A percentile compares a stretch with the other conserved stretches of the same genome.
phyloP scores from a whole-genome alignment of 2,329 filamentous ascomycete species.

The Cercospora zeae-maydis region DNA sequence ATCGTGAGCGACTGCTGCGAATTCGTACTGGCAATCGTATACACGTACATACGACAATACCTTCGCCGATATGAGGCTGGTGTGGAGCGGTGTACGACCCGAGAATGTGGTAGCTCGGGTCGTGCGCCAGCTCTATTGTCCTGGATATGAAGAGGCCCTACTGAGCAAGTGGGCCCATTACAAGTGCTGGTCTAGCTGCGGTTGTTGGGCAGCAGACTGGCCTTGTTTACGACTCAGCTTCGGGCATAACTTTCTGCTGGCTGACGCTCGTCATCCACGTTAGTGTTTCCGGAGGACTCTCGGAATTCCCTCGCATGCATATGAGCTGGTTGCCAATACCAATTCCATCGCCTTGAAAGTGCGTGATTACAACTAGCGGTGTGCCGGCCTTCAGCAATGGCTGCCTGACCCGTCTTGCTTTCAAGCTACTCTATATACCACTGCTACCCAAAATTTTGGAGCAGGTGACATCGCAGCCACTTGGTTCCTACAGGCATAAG shows the following conservation, averaged over 20 bases:
- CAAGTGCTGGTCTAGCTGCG: not conserved
- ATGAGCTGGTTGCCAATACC: not conserved
- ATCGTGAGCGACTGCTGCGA: too few species aligned
- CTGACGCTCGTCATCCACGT: not conserved
- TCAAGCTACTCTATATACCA: not conserved
- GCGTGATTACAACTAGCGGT: not conserved
- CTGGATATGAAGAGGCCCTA: not conserved
- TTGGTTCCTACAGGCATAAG: not conserved
- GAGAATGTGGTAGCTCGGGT: not conserved
- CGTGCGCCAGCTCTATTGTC: not conserved
- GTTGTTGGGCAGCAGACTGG: not conserved
- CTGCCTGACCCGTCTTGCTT: not conserved
- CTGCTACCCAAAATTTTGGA: not conserved
- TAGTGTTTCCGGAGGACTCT: not conserved
- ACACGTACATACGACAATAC: too few species aligned
- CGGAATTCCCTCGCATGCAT: too few species aligned
- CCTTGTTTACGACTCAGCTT: not conserved
- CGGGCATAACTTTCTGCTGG: not conserved
- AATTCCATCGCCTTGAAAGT: not conserved
- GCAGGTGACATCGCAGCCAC: not conserved
- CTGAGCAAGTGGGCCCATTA: not conserved
- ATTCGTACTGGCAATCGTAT: too few species aligned
- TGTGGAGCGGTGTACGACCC: not conserved
- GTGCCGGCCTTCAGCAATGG: not conserved
- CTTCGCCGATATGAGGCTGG: not conserved